A percentile compares a stretch with the other conserved stretches of the same genome.
Evolutionary conservation across 352 stramenopile species (phyloP).

Genomic region (Pythium scleroteichum): DNA sequence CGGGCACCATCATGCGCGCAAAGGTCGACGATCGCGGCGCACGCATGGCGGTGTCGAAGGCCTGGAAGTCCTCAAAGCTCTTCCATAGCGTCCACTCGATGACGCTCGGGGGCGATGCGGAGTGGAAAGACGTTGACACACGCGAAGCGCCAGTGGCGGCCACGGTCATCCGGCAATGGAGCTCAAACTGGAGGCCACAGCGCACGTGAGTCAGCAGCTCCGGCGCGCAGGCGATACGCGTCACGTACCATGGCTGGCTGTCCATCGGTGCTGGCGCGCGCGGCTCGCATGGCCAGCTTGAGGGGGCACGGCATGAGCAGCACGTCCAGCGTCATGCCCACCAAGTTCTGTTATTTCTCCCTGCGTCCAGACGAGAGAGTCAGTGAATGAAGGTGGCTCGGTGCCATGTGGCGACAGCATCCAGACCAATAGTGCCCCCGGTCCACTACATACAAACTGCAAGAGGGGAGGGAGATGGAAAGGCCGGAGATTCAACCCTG

Average conservation of each 20-base stretch:
- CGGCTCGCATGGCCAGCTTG: slow-evolving; percentile 28
- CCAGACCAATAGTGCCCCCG: not conserved
- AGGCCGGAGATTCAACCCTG: slow-evolving; percentile 22
- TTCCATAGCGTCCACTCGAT: slow-evolving; percentile 81
- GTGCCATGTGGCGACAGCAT: slow-evolving; percentile 6
- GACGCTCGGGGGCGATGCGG: slow-evolving; percentile 13
- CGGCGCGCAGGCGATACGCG: not conserved
- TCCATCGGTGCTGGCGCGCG: slow-evolving; percentile 21
- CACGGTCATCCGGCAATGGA: slow-evolving; percentile 18
- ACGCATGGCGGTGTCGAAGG: slow-evolving; percentile 68
- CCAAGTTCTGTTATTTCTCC: slow-evolving; percentile 1
- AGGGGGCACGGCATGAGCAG: slow-evolving; percentile 28
- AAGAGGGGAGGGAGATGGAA: slow-evolving; percentile 6
- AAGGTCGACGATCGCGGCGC: slow-evolving; percentile 47
- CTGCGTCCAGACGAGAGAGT: slow-evolving; percentile 16
- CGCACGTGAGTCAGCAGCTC: slow-evolving; percentile 3
- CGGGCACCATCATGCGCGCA: slow-evolving; percentile 84
- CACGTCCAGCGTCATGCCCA: slow-evolving; percentile 26
- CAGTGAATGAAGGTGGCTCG: slow-evolving; percentile 17
- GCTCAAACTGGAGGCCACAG: slow-evolving; percentile 21
- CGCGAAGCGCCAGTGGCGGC: not conserved
- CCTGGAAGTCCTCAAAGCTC: slow-evolving; percentile 79
- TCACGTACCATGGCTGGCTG: slow-evolving; percentile 17
- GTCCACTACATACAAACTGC: not conserved
- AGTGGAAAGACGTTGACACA: slow-evolving; percentile 10